Percentiles rank a stretch among this genome's conserved stretches.
These are phyloP conservation scores for Megacollybia platyphylla DNA, from an alignment of 1,284 basidiomycete genomes.

Conservation along the genomic window DNA sequence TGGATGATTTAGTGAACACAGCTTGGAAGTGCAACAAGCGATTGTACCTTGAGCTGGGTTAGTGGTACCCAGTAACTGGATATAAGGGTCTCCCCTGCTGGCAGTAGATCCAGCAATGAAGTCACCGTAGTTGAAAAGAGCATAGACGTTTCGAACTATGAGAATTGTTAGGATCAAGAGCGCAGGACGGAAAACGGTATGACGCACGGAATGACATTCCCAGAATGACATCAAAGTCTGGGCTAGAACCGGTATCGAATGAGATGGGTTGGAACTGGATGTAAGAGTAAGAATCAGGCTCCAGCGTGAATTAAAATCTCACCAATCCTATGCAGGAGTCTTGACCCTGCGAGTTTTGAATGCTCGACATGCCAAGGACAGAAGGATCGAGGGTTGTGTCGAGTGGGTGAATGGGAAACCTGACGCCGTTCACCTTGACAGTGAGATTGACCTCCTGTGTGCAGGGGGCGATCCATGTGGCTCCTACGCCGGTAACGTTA, in stretches of 20 bases:
- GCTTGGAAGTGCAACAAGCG: neutral
- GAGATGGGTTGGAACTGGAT: conserved; percentile 39
- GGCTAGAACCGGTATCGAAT: conserved; percentile 17
- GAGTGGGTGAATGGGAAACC: conserved; percentile 49
- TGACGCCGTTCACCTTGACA: conserved; percentile 38
- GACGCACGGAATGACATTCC: conserved; percentile 43
- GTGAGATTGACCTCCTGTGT: conserved; percentile 47
- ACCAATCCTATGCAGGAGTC: conserved; percentile 36
- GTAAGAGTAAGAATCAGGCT: neutral
- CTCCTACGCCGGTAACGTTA: conserved; percentile 29
- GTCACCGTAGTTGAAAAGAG: conserved; percentile 48
- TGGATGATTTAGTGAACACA: neutral
- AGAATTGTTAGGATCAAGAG: neutral
- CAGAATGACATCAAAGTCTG: conserved; percentile 31
- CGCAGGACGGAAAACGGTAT: conserved; percentile 1
- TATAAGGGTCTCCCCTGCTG: conserved; percentile 30
- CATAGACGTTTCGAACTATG: conserved; percentile 42
- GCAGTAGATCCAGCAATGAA: conserved; percentile 25
- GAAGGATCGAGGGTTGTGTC: conserved; percentile 35
- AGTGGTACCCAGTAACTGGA: conserved; percentile 47
- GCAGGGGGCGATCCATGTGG: conserved; percentile 48
- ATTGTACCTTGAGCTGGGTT: conserved; percentile 21
- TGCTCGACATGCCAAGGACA: conserved; percentile 15
- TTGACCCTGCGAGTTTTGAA: conserved; percentile 20
- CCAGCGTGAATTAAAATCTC: conserved; percentile 10